Evolutionary conservation across 345 rosid genomes (phyloP).

Genomic region (Nephelium lappaceum): DNA sequence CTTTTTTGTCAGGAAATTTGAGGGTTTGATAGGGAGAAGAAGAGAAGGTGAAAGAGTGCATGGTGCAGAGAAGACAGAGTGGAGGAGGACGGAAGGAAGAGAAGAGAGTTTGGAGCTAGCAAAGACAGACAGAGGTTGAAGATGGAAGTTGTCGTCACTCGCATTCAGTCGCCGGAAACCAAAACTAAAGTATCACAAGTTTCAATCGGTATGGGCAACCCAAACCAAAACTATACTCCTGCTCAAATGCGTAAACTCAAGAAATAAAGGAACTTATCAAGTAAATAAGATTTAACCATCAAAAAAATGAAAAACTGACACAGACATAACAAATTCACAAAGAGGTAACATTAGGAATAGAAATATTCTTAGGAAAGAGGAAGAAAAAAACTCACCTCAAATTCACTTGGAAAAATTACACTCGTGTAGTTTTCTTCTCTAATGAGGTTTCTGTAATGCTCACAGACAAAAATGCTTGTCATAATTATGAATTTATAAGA

Average conservation of each 20-base stretch:
- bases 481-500: conserved; percentile 15
- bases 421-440: conserved; percentile 40
- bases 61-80: too few relatives aligned
- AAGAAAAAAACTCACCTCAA: conserved; percentile 61
- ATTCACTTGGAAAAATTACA: conserved; percentile 71
- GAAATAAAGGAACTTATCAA: neutral
- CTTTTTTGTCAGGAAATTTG: too few relatives aligned
- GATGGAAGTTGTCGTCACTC: too few relatives aligned
- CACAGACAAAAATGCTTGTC: conserved; percentile 38
- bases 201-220: too few relatives aligned
- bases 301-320: neutral
- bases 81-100: too few relatives aligned
- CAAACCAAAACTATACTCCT: too few relatives aligned
- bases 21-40: too few relatives aligned
- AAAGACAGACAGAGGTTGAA: too few relatives aligned
- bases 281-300: neutral
- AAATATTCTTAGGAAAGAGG: neutral
- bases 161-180: too few relatives aligned
- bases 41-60: too few relatives aligned
- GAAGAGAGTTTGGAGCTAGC: too few relatives aligned
- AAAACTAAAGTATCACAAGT: too few relatives aligned
- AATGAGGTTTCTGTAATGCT: conserved; percentile 32
- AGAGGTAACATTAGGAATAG: neutral
- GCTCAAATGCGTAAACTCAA: neutral
- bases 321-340: neutral